Percentiles rank a stretch among this genome's conserved stretches.
These are phyloP conservation scores for Sinapis alba DNA, from an alignment of 441 rosid species.

Conservation along the genomic window DNA sequence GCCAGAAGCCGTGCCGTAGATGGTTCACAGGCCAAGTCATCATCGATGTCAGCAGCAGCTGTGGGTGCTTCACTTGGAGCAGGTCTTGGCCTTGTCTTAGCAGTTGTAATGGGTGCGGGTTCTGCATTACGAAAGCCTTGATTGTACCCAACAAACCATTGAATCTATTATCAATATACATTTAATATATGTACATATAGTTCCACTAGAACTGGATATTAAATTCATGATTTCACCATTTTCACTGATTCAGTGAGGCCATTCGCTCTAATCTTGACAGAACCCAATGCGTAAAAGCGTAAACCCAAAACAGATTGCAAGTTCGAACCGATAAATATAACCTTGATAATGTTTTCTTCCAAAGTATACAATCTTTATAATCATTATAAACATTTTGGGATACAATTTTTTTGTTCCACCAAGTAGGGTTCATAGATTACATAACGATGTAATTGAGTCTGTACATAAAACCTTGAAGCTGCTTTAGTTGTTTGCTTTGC, in stretches of 20 bases:
- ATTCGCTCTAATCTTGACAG: neutral
- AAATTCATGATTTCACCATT: neutral
- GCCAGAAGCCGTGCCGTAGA: constrained; percentile 54
- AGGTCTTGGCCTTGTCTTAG: constrained; percentile 85
- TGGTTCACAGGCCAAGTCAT: constrained; percentile 61
- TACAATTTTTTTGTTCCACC: neutral
- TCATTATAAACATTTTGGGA: neutral
- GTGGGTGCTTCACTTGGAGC: constrained; percentile 97
- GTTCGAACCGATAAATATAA: neutral
- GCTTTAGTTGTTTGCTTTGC: constrained; percentile 52
- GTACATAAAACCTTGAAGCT: constrained; percentile 1
- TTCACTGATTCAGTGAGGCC: neutral
- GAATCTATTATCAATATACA: constrained; percentile 4
- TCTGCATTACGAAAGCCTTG: constrained; percentile 96
- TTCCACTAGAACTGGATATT: constrained; percentile 7
- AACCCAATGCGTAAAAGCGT: neutral
- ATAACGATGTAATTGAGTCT: neutral
- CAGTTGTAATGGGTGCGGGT: constrained; percentile 98
- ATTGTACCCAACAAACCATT: constrained; percentile 23
- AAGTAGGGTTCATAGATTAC: constrained; percentile 18
- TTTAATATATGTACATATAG: constrained; percentile 24
- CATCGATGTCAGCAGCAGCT: constrained; percentile 76
- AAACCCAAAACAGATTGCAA: constrained; percentile 6
- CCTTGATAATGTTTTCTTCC: neutral
- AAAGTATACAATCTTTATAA: neutral